Evolutionary conservation across 495 filamentous ascomycete species (phyloP), one percentile per base, ranked within the genome.

Genomic region (Pyronema omphalodes): DNA sequence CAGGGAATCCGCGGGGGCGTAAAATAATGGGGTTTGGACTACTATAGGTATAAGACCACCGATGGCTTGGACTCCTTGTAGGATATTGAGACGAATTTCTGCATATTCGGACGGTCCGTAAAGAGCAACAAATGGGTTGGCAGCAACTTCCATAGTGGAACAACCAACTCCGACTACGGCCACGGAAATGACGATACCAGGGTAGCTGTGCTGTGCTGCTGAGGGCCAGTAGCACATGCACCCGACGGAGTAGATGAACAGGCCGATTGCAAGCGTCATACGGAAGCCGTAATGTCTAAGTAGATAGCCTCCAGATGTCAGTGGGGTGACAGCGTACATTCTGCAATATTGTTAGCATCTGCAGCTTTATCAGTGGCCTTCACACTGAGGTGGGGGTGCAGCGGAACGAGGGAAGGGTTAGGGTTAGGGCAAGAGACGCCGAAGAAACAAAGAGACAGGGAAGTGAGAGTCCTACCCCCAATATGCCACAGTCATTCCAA

Each of bases 181-280:
- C 57, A 84, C 83, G 2, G 77, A 81, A 44, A 82, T 62, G 9
- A 77, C 68, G 52, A 83, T 82, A 3, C 80, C 79, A 3, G 74
- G 68, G 35, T 79, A 82, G 0, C 80, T 83, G 0, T 73, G 75
- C 39, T 83, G 68, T 7, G 84, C 79, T 1, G 80, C 78, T 6
- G 79, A 80, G 0, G 81, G 81, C 81, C 81, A 85, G 67, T 83
- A 85, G 11, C 83, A 68, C n/a, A 84, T 65, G 0, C 77, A 72
- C 0, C 81, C 81, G 52, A 74, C 76, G 7, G 75, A 77, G 58
- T 82, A 82, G 8, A 82, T 73, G 57, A 70, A 72, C 1, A 85
- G 69, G 1, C 81, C 81, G 3, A 76, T 73, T 37, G 78, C 79
- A 57, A 81, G 81, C 11, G 77, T 80, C 9, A 73, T 67, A 57